These are phyloP conservation scores for Suillus tomentosus DNA, from an alignment of 768 basidiomycete genomes.

Conservation along the genomic window DNA sequence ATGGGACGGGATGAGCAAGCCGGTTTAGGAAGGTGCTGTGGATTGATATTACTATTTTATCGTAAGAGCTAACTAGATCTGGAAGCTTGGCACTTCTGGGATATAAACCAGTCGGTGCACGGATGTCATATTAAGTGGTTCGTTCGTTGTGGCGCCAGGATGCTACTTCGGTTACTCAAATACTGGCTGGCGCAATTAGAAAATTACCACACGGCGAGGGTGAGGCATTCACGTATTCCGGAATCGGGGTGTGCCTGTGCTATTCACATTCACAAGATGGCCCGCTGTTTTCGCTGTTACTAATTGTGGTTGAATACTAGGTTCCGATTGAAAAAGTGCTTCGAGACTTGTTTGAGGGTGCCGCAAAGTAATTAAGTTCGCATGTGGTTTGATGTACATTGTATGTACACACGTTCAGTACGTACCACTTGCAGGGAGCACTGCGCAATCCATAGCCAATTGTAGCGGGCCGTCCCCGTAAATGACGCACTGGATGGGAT, in stretches of 20 bases:
- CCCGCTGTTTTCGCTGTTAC: conserved; percentile 27
- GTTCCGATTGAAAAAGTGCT: background rate
- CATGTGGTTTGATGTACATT: background rate
- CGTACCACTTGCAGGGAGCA: background rate
- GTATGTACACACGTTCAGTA: background rate
- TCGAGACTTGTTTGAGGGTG: no score
- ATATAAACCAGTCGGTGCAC: background rate
- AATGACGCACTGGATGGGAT: background rate
- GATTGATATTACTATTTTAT: conserved; percentile 2
- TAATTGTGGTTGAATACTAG: conserved; percentile 8
- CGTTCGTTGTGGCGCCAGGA: conserved; percentile 2
- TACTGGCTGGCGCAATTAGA: background rate
- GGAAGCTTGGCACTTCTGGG: background rate
- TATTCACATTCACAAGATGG: background rate
- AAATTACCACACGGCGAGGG: background rate
- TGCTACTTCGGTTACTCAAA: background rate
- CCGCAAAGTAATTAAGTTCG: background rate
- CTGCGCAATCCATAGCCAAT: no score
- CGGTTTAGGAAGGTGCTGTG: conserved; percentile 36
- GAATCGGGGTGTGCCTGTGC: background rate
- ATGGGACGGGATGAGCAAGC: conserved; percentile 13
- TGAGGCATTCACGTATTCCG: conserved; percentile 6
- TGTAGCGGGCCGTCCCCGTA: no score
- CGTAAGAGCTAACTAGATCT: no score
- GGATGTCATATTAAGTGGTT: background rate